Evolutionary conservation across 495 filamentous ascomycete species (phyloP).

Genomic region (Penicillium alfredii): DNA sequence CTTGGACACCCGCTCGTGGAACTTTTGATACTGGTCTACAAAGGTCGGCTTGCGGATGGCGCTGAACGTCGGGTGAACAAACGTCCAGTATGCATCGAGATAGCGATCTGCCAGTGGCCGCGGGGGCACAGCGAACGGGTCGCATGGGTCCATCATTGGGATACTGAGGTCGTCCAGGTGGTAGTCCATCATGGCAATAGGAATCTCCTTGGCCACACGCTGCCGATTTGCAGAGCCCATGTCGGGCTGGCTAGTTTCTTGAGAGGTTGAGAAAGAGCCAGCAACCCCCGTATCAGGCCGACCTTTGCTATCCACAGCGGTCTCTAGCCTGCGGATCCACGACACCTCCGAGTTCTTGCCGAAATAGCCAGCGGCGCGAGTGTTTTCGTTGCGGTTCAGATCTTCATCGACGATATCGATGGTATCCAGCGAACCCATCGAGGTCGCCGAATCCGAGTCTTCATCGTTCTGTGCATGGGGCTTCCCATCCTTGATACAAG

Average conservation of each 20-base stretch:
- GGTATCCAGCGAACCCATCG: conserved; percentile 52
- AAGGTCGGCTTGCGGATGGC: conserved; percentile 45
- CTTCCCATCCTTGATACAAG: conserved; percentile 3
- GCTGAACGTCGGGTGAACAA: conserved; percentile 52
- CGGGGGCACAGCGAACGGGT: conserved; percentile 47
- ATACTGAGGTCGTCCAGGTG: conserved; percentile 52
- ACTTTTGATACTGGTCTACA: conserved; percentile 35
- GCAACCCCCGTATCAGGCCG: too few relatives aligned
- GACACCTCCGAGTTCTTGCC: conserved; percentile 58
- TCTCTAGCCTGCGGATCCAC: conserved; percentile 49
- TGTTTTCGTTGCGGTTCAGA: conserved; percentile 44
- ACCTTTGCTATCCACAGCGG: background rate
- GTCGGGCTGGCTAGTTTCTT: background rate
- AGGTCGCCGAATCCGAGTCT: conserved; percentile 26
- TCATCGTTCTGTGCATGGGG: conserved; percentile 1
- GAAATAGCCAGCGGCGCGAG: conserved; percentile 50
- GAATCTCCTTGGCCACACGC: conserved; percentile 4
- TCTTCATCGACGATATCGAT: conserved; percentile 56
- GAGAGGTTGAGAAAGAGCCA: background rate
- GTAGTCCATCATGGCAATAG: conserved; percentile 43
- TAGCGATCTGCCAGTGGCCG: conserved; percentile 46
- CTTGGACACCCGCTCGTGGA: conserved; percentile 17
- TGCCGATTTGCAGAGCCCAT: background rate
- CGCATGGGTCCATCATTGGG: conserved; percentile 32
- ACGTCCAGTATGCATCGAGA: conserved; percentile 49